Evolutionary conservation across 306 rosid species (phyloP).

Genomic region (Vicia faba): DNA sequence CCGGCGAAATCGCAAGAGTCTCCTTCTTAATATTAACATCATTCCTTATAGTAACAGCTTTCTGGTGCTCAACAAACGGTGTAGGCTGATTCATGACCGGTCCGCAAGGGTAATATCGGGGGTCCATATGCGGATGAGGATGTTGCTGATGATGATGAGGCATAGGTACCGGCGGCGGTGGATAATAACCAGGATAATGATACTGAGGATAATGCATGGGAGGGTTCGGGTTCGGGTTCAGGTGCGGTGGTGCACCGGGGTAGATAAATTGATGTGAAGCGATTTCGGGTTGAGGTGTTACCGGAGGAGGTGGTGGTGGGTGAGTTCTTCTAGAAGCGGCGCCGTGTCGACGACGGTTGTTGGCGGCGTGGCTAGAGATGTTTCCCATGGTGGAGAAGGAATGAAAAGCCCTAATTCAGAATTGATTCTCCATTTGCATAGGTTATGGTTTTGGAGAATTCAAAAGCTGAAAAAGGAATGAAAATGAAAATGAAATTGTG

Average conservation of each 20-base stretch:
- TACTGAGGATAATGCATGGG: conserved; percentile 39
- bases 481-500: background rate
- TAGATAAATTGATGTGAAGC: conserved; percentile 58
- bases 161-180: conserved; percentile 32
- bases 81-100: conserved; percentile 51
- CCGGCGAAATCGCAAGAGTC: conserved; percentile 62
- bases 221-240: conserved; percentile 45
- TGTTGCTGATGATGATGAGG: conserved; percentile 31
- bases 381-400: conserved; percentile 62
- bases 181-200: conserved; percentile 45
- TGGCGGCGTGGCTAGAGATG: conserved; percentile 49
- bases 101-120: conserved; percentile 58
- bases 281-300: conserved; percentile 71
- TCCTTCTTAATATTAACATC: conserved; percentile 94
- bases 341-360: conserved; percentile 55
- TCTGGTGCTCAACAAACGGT: conserved; percentile 89
- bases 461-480: background rate
- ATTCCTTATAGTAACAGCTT: conserved; percentile 87
- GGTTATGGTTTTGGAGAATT: background rate
- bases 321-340: conserved; percentile 46
- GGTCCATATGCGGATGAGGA: conserved; percentile 32
- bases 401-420: conserved; percentile 20
- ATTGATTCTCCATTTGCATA: background rate
- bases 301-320: conserved; percentile 62
- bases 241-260: conserved; percentile 62